Evolutionary conservation across 164 flowering plant species (phyloP).

Genomic region (Chimonanthus salicifolius): DNA sequence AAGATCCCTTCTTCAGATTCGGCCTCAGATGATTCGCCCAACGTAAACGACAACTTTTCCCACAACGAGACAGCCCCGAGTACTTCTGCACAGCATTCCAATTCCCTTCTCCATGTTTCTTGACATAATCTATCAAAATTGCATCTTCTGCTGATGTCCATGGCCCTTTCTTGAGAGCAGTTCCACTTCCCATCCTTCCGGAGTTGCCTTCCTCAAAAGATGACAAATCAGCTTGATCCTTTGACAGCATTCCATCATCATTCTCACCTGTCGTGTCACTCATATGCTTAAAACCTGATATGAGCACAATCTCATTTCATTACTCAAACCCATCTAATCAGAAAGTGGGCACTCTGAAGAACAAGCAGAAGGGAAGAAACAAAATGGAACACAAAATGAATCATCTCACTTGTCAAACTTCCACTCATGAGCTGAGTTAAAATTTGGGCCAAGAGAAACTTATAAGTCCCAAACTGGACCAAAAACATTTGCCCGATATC

Average conservation of each 20-base stretch:
- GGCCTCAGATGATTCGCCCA: constrained; percentile 94
- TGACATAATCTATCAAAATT: constrained; percentile 72
- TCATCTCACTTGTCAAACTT: too few species aligned
- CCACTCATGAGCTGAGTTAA: too few species aligned
- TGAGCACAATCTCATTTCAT: neutral
- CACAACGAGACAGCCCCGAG: constrained; percentile 77
- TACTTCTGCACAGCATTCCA: constrained; percentile 92
- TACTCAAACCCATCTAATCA: neutral
- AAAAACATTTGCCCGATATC: too few species aligned
- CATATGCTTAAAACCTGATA: constrained; percentile 22
- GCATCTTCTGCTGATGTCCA: constrained; percentile 91
- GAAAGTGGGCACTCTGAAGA: neutral
- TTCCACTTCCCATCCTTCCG: constrained; percentile 38
- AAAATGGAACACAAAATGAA: too few species aligned
- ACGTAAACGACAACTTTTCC: constrained; percentile 85
- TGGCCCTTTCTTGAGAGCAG: constrained; percentile 74
- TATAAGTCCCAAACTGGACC: too few species aligned
- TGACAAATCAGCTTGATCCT: constrained; percentile 40
- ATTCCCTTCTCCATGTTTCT: constrained; percentile 82
- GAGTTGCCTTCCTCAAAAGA: constrained; percentile 39
- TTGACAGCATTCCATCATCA: constrained; percentile 25
- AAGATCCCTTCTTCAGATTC: constrained; percentile 80
- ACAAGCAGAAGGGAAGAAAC: neutral
- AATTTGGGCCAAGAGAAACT: too few species aligned
- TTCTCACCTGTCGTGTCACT: constrained; percentile 41